These are phyloP conservation scores for Cladosporium sp. DNA, from an alignment of 2,329 filamentous ascomycete species.

Conservation along the genomic window DNA sequence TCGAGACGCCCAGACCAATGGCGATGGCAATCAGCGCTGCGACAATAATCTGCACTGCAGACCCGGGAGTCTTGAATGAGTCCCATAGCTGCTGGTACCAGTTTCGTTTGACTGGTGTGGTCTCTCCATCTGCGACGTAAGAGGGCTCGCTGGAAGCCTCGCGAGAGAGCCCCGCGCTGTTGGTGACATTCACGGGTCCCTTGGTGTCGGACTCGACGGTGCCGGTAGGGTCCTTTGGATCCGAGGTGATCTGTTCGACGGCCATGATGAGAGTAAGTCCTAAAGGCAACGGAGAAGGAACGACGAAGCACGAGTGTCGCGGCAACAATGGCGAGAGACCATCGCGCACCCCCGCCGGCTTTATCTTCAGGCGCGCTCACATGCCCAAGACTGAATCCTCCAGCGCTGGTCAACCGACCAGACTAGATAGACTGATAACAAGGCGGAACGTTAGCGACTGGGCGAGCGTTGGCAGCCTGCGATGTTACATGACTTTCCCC, in stretches of 20 bases:
- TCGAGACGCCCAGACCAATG: constrained; percentile 44
- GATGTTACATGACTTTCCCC: constrained; percentile 1
- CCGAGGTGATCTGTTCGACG: constrained; percentile 9
- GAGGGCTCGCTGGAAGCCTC: constrained; percentile 7
- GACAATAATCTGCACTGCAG: constrained; percentile 45
- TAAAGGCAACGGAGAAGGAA: background rate
- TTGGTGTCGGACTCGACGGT: background rate
- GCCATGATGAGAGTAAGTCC: background rate
- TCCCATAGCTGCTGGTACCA: constrained; percentile 29
- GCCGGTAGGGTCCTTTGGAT: background rate
- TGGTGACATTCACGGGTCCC: background rate
- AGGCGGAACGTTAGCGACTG: constrained; percentile 3
- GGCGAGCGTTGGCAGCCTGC: background rate
- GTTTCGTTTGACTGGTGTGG: constrained; percentile 5
- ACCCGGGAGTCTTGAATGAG: constrained; percentile 38
- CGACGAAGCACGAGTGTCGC: background rate
- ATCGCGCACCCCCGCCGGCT: background rate
- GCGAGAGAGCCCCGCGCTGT: background rate
- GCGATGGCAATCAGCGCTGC: constrained; percentile 45
- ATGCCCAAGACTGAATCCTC: background rate
- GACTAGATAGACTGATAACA: constrained; percentile 2
- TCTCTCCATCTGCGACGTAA: background rate
- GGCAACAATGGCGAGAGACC: background rate
- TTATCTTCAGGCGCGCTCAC: background rate
- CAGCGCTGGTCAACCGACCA: background rate